Evolutionary conservation across 1,284 basidiomycete species (phyloP).

Genomic region (Moesziomyces globuligerus): DNA sequence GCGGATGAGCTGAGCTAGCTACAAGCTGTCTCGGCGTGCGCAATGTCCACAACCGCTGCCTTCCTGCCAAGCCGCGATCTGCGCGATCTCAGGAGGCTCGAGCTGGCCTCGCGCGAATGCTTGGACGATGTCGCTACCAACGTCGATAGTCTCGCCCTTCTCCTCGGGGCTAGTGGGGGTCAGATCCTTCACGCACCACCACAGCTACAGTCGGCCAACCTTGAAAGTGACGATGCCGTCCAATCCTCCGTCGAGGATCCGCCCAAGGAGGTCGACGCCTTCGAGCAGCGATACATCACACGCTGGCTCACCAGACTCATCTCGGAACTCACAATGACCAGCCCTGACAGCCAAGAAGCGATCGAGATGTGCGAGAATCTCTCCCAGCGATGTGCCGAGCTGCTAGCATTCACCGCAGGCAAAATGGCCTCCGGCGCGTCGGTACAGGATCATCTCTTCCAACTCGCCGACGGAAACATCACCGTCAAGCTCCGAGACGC

Average conservation of each 20-base stretch:
- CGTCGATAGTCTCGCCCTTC: constrained; percentile 21
- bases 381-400: constrained; percentile 36
- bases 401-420: constrained; percentile 44
- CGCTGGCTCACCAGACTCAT: constrained; percentile 45
- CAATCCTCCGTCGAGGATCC: constrained; percentile 20
- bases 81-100: constrained; percentile 29
- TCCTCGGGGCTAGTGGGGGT: constrained; percentile 34
- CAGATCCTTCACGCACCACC: constrained; percentile 22
- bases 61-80: constrained; percentile 54
- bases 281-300: constrained; percentile 37
- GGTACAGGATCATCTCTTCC: constrained; percentile 27
- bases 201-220: background rate
- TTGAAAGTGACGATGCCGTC: background rate
- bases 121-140: constrained; percentile 9
- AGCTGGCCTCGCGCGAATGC: constrained; percentile 18
- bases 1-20: no score
- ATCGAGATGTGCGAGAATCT: constrained; percentile 10
- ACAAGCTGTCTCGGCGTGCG: no score
- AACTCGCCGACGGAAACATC: constrained; percentile 4
- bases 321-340: constrained; percentile 27
- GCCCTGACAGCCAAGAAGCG: constrained; percentile 7
- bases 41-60: constrained; percentile 13
- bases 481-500: constrained; percentile 49
- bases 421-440: constrained; percentile 46
- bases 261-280: constrained; percentile 25